Evolutionary conservation across 352 stramenopile genomes (phyloP), one percentile per base, ranked within the genome.

Genomic region (Phytopythium chamaehyphon): DNA sequence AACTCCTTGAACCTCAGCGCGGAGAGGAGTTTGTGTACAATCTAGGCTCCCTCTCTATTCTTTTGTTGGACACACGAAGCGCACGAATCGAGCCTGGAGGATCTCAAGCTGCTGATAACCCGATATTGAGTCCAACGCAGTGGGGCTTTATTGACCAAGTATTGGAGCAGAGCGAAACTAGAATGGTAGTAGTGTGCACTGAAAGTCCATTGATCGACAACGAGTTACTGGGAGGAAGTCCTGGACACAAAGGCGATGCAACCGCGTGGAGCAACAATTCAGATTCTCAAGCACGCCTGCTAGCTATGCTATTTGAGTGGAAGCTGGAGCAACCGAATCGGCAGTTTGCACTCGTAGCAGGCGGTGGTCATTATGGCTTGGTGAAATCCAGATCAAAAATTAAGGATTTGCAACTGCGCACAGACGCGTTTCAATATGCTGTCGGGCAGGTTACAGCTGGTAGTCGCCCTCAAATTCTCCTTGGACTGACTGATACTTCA

Each of bases 41-140:
- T 23, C 14, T 88, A 0, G 77, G 78, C 0, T 43, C 56, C 6
- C 64, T 90, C 39, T 70, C 54, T 0, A 55, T 93, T 35, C 40
- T 93, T 11, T 51, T 90, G 16, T 23, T 92, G n/a, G 83, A 93
- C 36, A 62, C 86, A 54, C 58, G 78, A 23, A 82, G 76, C 22
- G 66, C 63, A 22, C 57, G 73, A 36, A 47, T 91, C 1, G 68
- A 85, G 43, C 61, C 72, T 12, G 77, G 76, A 9, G 83, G 83
- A 1, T 79, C 75, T 10, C 79, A 88, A 36, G 61, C 58, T 7
- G 62, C 69, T 15, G 66, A 86, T 18, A 88, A 85, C 26, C 63
- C 77, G 0, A 19, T 89, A 9, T 53, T 88, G 12, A 87, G 69
- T 47, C 71, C 66, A 19, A 43, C 67, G 14, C 80, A 90, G 50